Base-by-base conservation (phyloP, 1,139 yeast species). In the Yamadazyma epiphylla region DNA sequence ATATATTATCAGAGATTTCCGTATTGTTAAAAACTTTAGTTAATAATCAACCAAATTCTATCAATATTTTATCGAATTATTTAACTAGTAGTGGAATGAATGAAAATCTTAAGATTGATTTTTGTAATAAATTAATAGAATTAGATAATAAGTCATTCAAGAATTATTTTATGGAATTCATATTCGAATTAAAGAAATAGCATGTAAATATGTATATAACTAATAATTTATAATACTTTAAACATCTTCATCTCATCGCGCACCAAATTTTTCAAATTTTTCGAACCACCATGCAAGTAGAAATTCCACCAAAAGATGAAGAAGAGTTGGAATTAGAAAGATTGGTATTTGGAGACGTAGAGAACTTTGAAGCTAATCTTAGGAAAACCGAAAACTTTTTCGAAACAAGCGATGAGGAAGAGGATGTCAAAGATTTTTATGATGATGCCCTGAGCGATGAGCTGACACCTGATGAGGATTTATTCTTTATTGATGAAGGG, bases 311-410 rank as follows among this genome's bases (percentile, higher is more conserved):
- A 22, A 88, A 91, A 45, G 95, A 85, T 52, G 82, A 74, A 31
- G 96, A 87, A 49, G 97, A 89, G 54, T 33, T 81, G 26, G 72
- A 65, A 35, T 70, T 91, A 29, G 95, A 89, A 42, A 84, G 77
- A 53, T 67, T 86, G 13, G 96, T 94, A 4, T 91, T 94, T 58
- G 97, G 98, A 13, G 97, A 91, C 53, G 49, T 70, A 2, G 80
- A 79, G 25, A 94, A 91, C 17, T 88, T 89, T 54, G 88, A 82
- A 41, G 53, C 63, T 26, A 83, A 79, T 39, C 64, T 85, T 51
- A 73, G 68, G 41, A 74, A 74, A 39, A 59, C 75, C 27, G 86
- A 77, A 42, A 70, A 74, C 40, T 64, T 80, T 28, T 70, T 67
- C 40, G 70, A 70, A 33, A 68, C 68, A 41, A 66, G 72, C 6